Base-by-base conservation (phyloP, 1,284 basidiomycete genomes). In the Fomitopsis schrenkii region DNA sequence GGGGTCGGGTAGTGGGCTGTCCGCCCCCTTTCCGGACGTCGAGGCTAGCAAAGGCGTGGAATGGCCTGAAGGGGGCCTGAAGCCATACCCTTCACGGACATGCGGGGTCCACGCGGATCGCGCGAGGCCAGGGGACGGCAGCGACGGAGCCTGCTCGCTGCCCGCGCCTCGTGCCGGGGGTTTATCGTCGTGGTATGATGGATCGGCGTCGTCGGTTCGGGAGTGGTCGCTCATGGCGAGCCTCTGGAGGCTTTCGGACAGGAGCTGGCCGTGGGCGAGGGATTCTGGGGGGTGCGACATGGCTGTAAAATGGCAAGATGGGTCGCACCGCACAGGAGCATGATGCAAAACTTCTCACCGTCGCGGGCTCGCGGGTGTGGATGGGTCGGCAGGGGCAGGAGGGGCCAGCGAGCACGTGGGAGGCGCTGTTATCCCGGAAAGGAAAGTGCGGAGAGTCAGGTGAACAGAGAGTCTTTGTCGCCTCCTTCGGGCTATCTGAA, bases 41-140 rank as follows among this genome's bases (percentile, higher is more conserved):
- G 66, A 64, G 46, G 73, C 68, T 10, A 74, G 75, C 22, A 80
- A 70, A 56, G 88, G 90, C 2, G 90, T 91, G n/a, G 84, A 82
- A 44, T 82, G 71, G 3, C 88, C 89, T 22, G 89, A 91, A 40
- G 81, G 72, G 7, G 84, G 79, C 19, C 91, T 84, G 76, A 94
- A 94, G 60, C 92, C 92, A 74, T 93, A 93, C 58, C 90, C 92
- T 58, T 94, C 92, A 60, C 80, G 83, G 15, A 80, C 74, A 64
- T 76, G 77, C 62, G 80, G 74, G 41, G 70, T 72, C 59, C 70
- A 70, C 12, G 74, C 73, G 42, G 71, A 63, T 55, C 64, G 66
- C 38, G 63, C 56, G 15, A 63, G 60, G 28, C 58, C 57, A 15
- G 68, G 53, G 26, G 65, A 59, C 19, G 60, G 60, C 19, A 60